Base-by-base conservation (phyloP, 2,329 filamentous ascomycete genomes). In the Diaporthe aspalathi region DNA sequence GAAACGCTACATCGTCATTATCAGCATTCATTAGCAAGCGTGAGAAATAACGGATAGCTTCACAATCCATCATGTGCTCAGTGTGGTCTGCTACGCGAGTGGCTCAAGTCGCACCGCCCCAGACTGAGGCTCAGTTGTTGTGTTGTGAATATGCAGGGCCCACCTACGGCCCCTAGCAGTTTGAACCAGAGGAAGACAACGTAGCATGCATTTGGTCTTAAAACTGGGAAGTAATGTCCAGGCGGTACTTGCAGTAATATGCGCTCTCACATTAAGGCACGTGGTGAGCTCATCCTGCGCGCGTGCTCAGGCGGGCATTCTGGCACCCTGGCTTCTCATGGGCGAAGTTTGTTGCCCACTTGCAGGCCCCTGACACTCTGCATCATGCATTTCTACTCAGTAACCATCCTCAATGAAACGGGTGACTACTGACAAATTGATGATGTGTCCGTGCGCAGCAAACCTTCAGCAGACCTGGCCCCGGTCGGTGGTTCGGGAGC, bases 401-500 rank as follows among this genome's bases (percentile, higher is more conserved):
- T 35, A 20, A 5, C 29, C 27, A 20, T 9, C 29, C 27, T 38
- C 20, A 9, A 7, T 6, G 17, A 20, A 22, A 8, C 14, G 22
- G 22, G 16, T n/a, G 6, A 14, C 1, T 5, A 22, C 14, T 65
- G 60, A 65, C 60, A 49, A 38, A 50, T 50, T 24, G 9, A 38
- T n/a, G n/a, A 38, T 20, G 43, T 38, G 60, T 50, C 60, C 49
- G 60, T 50, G 60, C 60, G 29, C n/a, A 50, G 45, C 7, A n/a
- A 22, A 35, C 43, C 27, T 5, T 63, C 3, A 7, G 24, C 35
- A 16, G 20, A 35, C 3, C 7, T 11, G 29, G 60, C n/a, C 43
- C 29, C n/a, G 49, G 29, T 12, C 1, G 12, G 12, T 35, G 29
- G 60, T 29, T 38, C 45, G 29, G 8, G 43, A 32, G 45, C 43